Evolutionary conservation across 495 filamentous ascomycete genomes (phyloP).

Genomic region (Xylaria scruposa): DNA sequence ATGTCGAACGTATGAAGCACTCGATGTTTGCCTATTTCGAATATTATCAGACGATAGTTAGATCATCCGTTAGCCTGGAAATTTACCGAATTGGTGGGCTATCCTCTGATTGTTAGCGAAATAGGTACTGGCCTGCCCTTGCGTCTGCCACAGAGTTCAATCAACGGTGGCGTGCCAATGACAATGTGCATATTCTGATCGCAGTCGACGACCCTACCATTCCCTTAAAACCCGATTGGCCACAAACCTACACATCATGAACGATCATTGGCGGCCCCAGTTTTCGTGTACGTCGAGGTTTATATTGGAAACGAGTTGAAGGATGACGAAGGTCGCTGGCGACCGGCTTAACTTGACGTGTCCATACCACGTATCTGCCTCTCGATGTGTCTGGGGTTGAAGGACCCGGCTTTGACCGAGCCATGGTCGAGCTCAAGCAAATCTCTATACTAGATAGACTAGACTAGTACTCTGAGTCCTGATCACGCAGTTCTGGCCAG

Average conservation of each 20-base stretch:
- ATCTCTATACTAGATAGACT: neutral
- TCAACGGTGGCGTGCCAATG: neutral
- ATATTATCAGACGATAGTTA: too few relatives aligned
- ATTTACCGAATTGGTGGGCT: neutral
- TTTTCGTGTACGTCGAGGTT: neutral
- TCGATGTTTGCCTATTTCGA: neutral
- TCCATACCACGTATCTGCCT: neutral
- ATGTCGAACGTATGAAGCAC: neutral
- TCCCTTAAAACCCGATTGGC: slow-evolving; percentile 16
- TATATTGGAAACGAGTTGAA: neutral
- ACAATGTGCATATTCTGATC: neutral
- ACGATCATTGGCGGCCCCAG: slow-evolving; percentile 2
- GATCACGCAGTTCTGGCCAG: neutral
- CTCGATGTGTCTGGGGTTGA: neutral
- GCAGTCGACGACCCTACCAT: neutral
- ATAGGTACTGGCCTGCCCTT: neutral
- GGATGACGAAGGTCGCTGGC: neutral
- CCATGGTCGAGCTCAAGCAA: slow-evolving; percentile 5
- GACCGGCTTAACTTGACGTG: neutral
- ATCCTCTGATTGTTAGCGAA: slow-evolving; percentile 5
- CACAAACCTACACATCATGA: neutral
- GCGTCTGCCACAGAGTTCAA: neutral
- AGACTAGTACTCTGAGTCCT: neutral
- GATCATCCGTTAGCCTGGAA: neutral
- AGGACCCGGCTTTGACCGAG: neutral